Base-by-base conservation (phyloP, 768 basidiomycete species). In the Strobilomyces echinocephalus region DNA sequence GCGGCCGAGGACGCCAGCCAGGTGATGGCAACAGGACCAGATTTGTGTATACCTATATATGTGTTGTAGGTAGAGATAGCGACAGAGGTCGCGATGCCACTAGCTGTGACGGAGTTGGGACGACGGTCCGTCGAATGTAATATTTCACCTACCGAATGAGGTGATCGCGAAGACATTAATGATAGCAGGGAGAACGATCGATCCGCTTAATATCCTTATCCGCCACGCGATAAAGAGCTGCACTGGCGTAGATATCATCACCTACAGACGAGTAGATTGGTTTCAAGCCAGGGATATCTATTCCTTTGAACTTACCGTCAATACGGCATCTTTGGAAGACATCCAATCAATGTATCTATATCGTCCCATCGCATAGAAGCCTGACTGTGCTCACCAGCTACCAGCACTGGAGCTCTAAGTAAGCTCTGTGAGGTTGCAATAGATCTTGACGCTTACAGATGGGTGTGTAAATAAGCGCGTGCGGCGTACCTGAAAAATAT, bases 241-340 rank as follows among this genome's bases (percentile, higher is more conserved):
- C 18, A 39, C 39, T 20, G 39, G 39, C 39, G 39, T 39, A 8
- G 39, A 39, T 18, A 39, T 39, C 39, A 39, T 39, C 9, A 39
- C 39, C 39, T 36, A 36, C 35, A 16, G 6, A 15, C 35, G 6
- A 36, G 35, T n/a, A 40, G 20, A 20, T 39, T 10, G 2, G 18
- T 18, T 39, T 39, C 18, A 9, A 20, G 8, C 38, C 4, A 39
- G 21, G 20, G n/a, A 5, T 4, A 1, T 10, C 6, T 3, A 26
- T 40, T 9, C 36, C 10, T 45, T 1, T 20, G 14, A 12, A 54
- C 68, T 11, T 57, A 78, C 76, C 9, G 78, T 79, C 60, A 75
- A 63, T 0, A 71, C 69, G 11, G 78, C 77, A 59, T 77, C 79
- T 77, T 51, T 8, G 42, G 8, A 53, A 15, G 35, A 36, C 14